These are phyloP conservation scores for Populus tremula DNA, from an alignment of 345 rosid species.

Conservation along the genomic window DNA sequence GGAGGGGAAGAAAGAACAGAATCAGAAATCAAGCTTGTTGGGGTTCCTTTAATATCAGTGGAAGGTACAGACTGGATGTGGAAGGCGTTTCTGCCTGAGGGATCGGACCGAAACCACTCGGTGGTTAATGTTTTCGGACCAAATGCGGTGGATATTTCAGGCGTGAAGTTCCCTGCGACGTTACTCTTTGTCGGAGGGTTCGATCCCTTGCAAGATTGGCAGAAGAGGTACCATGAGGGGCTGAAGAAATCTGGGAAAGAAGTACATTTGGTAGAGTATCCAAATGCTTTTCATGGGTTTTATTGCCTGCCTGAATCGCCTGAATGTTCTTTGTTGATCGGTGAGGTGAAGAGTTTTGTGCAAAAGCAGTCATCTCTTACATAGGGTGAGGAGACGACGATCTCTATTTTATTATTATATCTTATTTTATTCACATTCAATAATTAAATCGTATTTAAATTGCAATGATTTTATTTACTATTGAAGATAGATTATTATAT, in stretches of 20 bases:
- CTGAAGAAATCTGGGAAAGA: conserved; percentile 13
- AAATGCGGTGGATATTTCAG: neutral
- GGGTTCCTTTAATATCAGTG: neutral
- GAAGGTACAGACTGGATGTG: conserved; percentile 13
- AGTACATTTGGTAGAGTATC: conserved; percentile 12
- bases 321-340: neutral
- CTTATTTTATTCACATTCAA: too few species aligned
- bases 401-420: too few species aligned
- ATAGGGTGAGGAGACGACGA: too few species aligned
- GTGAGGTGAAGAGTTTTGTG: conserved; percentile 24
- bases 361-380: too few species aligned
- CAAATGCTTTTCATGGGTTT: conserved; percentile 3
- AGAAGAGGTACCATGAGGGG: conserved; percentile 15
- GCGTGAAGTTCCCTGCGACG: conserved; percentile 4
- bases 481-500: too few species aligned
- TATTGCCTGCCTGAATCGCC: neutral
- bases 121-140: conserved; percentile 19
- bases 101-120: conserved; percentile 13
- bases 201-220: conserved; percentile 24
- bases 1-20: conserved; percentile 23
- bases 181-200: conserved; percentile 12
- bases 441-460: too few species aligned
- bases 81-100: conserved; percentile 17
- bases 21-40: neutral
- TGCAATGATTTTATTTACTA: too few species aligned